Evolutionary conservation across 345 rosid species (phyloP).

Genomic region (Camelina laxa): DNA sequence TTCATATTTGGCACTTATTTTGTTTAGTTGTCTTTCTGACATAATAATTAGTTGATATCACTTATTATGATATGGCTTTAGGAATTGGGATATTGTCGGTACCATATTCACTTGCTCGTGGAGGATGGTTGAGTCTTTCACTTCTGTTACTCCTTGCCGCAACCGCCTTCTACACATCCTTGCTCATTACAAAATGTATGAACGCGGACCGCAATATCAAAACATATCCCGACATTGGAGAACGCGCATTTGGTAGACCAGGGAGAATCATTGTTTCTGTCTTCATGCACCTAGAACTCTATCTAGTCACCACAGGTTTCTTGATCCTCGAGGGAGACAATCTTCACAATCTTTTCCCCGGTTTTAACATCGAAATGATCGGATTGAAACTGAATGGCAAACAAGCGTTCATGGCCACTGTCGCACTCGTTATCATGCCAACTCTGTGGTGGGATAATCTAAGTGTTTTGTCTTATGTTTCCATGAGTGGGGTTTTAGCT

Average conservation of each 20-base stretch:
- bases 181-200: constrained; percentile 51
- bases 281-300: constrained; percentile 50
- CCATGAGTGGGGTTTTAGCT: constrained; percentile 56
- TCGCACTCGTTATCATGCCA: constrained; percentile 47
- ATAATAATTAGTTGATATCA: not conserved
- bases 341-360: constrained; percentile 49
- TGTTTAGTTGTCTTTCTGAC: not conserved
- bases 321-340: constrained; percentile 58
- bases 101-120: constrained; percentile 54
- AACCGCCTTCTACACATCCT: constrained; percentile 48
- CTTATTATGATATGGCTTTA: not conserved
- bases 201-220: constrained; percentile 42
- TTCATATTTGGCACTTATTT: not conserved
- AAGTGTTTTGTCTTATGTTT: constrained; percentile 51
- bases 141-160: constrained; percentile 46
- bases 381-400: constrained; percentile 41
- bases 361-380: constrained; percentile 42
- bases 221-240: constrained; percentile 49
- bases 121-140: constrained; percentile 59
- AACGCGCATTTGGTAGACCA: constrained; percentile 49
- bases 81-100: constrained; percentile 55
- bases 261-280: constrained; percentile 51
- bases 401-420: constrained; percentile 45
- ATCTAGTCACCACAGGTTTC: constrained; percentile 55
- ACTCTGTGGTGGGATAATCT: constrained; percentile 51